Evolutionary conservation across 2,329 filamentous ascomycete genomes (phyloP), one percentile per base, ranked within the genome.

Genomic region (Fusarium subglutinans): DNA sequence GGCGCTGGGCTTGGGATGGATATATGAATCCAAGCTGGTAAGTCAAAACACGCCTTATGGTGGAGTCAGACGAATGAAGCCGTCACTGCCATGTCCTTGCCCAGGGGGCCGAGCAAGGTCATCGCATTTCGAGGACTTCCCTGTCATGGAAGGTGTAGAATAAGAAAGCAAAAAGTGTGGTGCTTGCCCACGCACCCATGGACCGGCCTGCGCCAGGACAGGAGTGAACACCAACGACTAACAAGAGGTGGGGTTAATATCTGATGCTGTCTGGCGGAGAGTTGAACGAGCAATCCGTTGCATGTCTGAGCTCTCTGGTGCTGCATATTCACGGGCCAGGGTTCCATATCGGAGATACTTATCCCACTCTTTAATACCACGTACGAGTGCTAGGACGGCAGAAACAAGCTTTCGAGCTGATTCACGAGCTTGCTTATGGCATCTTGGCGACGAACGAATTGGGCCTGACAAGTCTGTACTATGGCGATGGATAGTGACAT

Each of bases 121-220:
- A 62, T 69, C 73, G 58, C 69, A 66, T 57, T 68, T 67, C 63
- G 65, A 72, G 64, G 63, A 59, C 66, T 63, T 60, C 53, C 74
- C 74, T 70, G 70, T 40, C 67, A 70, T 66, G 67, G 38, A 66
- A 63, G 66, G 66, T 72, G 69, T 73, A 83, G 83, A 81, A 84
- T 82, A 86, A 81, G 60, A 70, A 72, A 82, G 84, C 85, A 61
- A 71, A 74, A 58, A 61, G 69, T 63, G 66, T 78, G 68, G 69
- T 68, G 69, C 69, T 67, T 66, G 69, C 66, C 61, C 57, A 50
- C 66, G 63, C 53, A 75, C 66, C 75, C 75, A 68, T 73, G 77
- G 74, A 65, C 63, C 69, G 74, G 70, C 62, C 69, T 72, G 65
- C 61, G 53, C 69, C 68, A 68, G 67, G 64, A 72, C 68, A 68